A percentile compares a stretch with the other conserved stretches of the same genome.
These are phyloP conservation scores for Colletotrichum sp. DNA, from an alignment of 2,329 filamentous ascomycete species.

Conservation along the genomic window DNA sequence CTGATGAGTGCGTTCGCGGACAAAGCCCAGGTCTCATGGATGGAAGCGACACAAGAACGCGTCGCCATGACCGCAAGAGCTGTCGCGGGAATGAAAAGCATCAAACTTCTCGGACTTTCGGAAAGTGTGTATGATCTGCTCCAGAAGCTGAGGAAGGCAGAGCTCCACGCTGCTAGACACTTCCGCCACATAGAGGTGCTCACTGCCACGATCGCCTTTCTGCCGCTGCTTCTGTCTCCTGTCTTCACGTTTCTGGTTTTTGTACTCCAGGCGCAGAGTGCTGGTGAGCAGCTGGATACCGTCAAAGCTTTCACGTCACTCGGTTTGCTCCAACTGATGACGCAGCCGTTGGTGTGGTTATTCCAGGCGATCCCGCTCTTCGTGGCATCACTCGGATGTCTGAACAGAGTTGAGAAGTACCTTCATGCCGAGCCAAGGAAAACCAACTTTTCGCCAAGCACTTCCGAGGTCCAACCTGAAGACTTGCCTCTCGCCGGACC, in stretches of 20 bases:
- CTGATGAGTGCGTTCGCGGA: not conserved
- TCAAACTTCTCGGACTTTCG: slow-evolving; percentile 41
- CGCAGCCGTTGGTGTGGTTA: not conserved
- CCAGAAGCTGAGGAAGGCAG: slow-evolving; percentile 35
- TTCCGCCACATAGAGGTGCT: slow-evolving; percentile 28
- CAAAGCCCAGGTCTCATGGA: slow-evolving; percentile 24
- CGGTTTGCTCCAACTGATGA: not conserved
- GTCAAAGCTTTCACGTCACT: not conserved
- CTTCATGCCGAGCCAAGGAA: not conserved
- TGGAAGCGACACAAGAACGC: slow-evolving; percentile 25
- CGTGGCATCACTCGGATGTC: not conserved
- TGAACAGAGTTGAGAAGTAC: not conserved
- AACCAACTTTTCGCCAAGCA: not conserved
- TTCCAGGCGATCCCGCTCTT: not conserved
- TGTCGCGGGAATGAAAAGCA: slow-evolving; percentile 39
- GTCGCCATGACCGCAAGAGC: slow-evolving; percentile 27
- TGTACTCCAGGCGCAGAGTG: not conserved
- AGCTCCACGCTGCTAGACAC: slow-evolving; percentile 29
- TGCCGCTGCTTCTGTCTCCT: slow-evolving; percentile 15
- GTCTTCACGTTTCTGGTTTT: slow-evolving; percentile 30
- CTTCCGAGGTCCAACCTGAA: not conserved
- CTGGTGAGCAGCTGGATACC: not conserved
- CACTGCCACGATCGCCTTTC: slow-evolving; percentile 3
- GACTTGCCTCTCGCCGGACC: not conserved
- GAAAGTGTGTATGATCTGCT: slow-evolving; percentile 28